A percentile compares a stretch with the other conserved stretches of the same genome.
These are phyloP conservation scores for Fusarium paranaense DNA, from an alignment of 2,329 filamentous ascomycete genomes.

Conservation along the genomic window DNA sequence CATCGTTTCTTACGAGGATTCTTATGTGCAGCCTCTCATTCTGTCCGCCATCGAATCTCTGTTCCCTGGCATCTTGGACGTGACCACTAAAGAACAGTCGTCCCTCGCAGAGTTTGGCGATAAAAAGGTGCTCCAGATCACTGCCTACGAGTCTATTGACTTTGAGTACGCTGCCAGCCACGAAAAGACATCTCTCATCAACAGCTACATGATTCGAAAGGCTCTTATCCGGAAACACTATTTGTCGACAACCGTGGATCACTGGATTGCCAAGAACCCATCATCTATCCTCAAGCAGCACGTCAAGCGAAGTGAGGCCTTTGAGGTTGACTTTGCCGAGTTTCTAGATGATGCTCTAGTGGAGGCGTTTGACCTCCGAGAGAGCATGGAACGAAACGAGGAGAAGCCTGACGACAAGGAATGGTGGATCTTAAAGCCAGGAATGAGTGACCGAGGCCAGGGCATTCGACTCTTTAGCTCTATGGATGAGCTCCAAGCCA, in stretches of 20 bases:
- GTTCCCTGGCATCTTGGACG: slow-evolving; percentile 67
- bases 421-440: slow-evolving; percentile 99
- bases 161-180: slow-evolving; percentile 79
- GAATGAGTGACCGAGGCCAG: slow-evolving; percentile 96
- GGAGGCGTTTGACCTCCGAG: slow-evolving; percentile 88
- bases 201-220: slow-evolving; percentile 95
- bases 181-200: slow-evolving; percentile 74
- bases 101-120: slow-evolving; percentile 50
- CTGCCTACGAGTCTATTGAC: slow-evolving; percentile 87
- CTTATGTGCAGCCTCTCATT: slow-evolving; percentile 90
- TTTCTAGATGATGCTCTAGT: slow-evolving; percentile 94
- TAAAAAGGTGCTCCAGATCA: slow-evolving; percentile 77
- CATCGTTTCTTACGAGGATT: slow-evolving; percentile 85
- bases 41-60: slow-evolving; percentile 74
- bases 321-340: slow-evolving; percentile 96
- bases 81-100: slow-evolving; percentile 61
- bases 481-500: slow-evolving; percentile 83
- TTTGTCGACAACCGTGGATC: slow-evolving; percentile 82
- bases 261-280: slow-evolving; percentile 89
- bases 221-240: slow-evolving; percentile 97
- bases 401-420: slow-evolving; percentile 60
- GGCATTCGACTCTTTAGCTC: slow-evolving; percentile 91
- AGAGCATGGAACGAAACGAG: slow-evolving; percentile 78
- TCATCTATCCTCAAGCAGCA: slow-evolving; percentile 74
- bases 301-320: slow-evolving; percentile 83